Evolutionary conservation across 2,329 filamentous ascomycete genomes (phyloP), one percentile per base, ranked within the genome.

Genomic region (Huntiella decipiens): DNA sequence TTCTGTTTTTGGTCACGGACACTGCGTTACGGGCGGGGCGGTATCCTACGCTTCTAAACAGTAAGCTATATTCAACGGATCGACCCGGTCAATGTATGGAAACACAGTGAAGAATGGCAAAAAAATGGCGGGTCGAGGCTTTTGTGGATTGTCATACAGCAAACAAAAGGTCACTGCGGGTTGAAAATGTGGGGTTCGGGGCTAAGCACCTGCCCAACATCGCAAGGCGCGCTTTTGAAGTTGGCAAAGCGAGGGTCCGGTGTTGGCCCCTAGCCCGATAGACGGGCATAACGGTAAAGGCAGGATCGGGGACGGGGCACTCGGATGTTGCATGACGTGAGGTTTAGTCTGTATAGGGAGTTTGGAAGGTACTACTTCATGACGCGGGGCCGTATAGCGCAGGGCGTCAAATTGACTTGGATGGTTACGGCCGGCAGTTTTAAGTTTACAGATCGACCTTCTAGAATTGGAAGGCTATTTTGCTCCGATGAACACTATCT

Each of bases 201-300:
- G 17, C 38, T 22, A 46, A 48, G 32, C 46, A 48, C 38, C 43
- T 42, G 43, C 38, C 46, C 42, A 48, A 45, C 43, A 45, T 8
- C 19, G 33, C 32, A 45, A 44, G 34, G 47, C 46, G 12, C 16
- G 5, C 31, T 43, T 42, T 19, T 45, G 15, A 10, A 28, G 19
- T 28, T 17, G 28, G 7, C 17, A 3, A 43, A 43, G 40, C 40
- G 28, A 43, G 40, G 40, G 34, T 32, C 40, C 19, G n/a, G 40
- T 43, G 40, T 28, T 34, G 28, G 13, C 28, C 22, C 22, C 40
- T 43, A 4, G 38, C 15, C 22, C 17, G 19, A 36, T 8, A n/a
- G 34, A n/a, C 12, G 12, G 34, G 34, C 12, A 36, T 32, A 22
- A 43, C n/a, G 4, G 12, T 28, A 11, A n/a, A 43, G 28, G 31